These are phyloP conservation scores for Xylaria sp. DNA, from an alignment of 495 filamentous ascomycete genomes.

Conservation along the genomic window DNA sequence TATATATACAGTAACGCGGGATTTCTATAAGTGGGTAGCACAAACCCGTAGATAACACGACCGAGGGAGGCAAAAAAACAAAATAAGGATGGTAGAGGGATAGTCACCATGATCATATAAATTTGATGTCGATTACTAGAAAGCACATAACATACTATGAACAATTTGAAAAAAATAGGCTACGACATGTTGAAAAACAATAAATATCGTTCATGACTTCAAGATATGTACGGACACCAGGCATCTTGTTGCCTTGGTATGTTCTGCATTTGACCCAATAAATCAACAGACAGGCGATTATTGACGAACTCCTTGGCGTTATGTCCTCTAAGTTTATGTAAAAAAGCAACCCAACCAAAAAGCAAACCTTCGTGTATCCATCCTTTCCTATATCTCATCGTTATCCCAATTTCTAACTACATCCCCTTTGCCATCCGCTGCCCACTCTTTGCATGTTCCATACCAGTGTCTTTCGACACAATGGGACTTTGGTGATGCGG, in stretches of 20 bases:
- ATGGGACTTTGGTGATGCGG: slow-evolving; percentile 35
- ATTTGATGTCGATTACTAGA: background rate
- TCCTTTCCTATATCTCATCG: slow-evolving; percentile 38
- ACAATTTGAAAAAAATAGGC: background rate
- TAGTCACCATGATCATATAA: background rate
- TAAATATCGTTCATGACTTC: background rate
- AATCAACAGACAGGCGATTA: background rate
- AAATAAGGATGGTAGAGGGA: background rate
- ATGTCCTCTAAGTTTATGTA: slow-evolving; percentile 23
- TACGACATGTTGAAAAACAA: background rate
- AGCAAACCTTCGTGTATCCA: background rate
- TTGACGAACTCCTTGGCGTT: background rate
- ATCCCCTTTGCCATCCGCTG: slow-evolving; percentile 10
- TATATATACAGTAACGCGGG: background rate
- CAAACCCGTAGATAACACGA: background rate
- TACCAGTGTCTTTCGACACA: slow-evolving; percentile 51
- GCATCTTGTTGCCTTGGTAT: background rate
- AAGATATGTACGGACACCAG: background rate
- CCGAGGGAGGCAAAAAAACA: background rate
- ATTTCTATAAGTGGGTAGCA: background rate
- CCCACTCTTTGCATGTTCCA: slow-evolving; percentile 53
- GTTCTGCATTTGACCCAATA: background rate
- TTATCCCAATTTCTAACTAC: slow-evolving; percentile 27
- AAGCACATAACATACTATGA: background rate
- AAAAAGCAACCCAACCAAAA: slow-evolving; percentile 15